These are phyloP conservation scores for Ilyonectria sp. DNA, from an alignment of 2,329 filamentous ascomycete genomes.

Conservation along the genomic window DNA sequence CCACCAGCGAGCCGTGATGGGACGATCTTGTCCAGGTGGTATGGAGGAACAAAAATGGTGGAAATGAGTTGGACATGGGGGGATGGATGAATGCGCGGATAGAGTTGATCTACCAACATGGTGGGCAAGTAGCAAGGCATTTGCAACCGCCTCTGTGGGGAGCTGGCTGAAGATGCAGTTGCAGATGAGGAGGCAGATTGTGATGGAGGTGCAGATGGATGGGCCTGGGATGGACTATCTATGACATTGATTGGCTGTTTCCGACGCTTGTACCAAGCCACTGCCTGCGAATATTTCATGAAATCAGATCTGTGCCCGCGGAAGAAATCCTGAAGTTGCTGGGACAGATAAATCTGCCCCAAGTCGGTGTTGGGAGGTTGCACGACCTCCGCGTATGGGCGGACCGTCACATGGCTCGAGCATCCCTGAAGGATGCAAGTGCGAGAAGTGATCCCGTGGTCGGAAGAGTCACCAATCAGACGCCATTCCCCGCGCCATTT, in stretches of 20 bases:
- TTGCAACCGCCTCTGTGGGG: background rate
- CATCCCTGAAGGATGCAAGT: background rate
- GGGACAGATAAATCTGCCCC: background rate
- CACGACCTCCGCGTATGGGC: background rate
- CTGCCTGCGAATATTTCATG: background rate
- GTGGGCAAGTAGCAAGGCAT: background rate
- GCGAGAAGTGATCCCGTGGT: background rate
- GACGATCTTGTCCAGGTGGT: background rate
- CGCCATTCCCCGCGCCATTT: background rate
- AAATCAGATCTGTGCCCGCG: background rate
- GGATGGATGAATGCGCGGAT: background rate
- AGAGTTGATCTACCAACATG: background rate
- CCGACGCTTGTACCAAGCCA: background rate
- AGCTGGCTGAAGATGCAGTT: background rate
- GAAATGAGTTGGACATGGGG: too few relatives aligned
- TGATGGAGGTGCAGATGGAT: background rate
- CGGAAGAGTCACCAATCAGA: background rate
- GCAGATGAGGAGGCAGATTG: background rate
- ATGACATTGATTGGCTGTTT: background rate
- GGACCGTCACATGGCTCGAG: slow-evolving; percentile 6
- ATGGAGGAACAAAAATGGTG: background rate
- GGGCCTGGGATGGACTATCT: background rate
- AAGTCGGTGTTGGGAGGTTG: background rate
- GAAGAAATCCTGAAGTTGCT: background rate
- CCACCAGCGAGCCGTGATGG: slow-evolving; percentile 1